A percentile compares a stretch with the other conserved stretches of the same genome.
Conservation (phyloP, 495 filamentous ascomycete species). For the Gamarada debralockiae region DNA sequence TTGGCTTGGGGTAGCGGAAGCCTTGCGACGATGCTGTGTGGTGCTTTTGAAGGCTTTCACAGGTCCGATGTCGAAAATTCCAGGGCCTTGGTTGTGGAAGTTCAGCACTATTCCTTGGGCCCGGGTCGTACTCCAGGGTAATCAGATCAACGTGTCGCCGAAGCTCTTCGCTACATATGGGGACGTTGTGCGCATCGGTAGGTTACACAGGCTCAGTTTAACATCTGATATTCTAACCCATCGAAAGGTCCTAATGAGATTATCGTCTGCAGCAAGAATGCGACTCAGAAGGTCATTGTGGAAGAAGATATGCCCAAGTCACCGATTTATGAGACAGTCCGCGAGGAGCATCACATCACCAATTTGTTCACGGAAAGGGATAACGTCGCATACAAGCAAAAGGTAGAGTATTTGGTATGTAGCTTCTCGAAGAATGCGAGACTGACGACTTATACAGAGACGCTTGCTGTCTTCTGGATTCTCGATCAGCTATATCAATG, state of each 20-base stretch:
- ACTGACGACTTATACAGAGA: conserved; percentile 7
- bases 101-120: conserved; percentile 11
- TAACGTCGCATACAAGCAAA: conserved; percentile 15
- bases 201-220: not conserved
- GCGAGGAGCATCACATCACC: not conserved
- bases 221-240: not conserved
- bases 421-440: no score
- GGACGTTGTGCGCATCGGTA: conserved; percentile 14
- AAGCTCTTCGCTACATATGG: conserved; percentile 17
- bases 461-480: conserved; percentile 14
- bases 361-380: conserved; percentile 14
- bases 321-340: conserved; percentile 11
- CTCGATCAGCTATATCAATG: conserved; percentile 18
- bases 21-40: conserved; percentile 1
- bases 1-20: conserved; percentile 6
- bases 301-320: conserved; percentile 15
- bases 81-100: conserved; percentile 12
- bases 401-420: conserved; percentile 3
- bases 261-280: conserved; percentile 5
- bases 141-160: conserved; percentile 8
- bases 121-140: conserved; percentile 7
- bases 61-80: conserved; percentile 15
- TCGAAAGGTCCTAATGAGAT: conserved; percentile 12
- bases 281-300: conserved; percentile 8
- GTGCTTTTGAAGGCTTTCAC: conserved; percentile 7